Conservation (phyloP, 352 stramenopile genomes). For the Globisporangium ultimum region DNA sequence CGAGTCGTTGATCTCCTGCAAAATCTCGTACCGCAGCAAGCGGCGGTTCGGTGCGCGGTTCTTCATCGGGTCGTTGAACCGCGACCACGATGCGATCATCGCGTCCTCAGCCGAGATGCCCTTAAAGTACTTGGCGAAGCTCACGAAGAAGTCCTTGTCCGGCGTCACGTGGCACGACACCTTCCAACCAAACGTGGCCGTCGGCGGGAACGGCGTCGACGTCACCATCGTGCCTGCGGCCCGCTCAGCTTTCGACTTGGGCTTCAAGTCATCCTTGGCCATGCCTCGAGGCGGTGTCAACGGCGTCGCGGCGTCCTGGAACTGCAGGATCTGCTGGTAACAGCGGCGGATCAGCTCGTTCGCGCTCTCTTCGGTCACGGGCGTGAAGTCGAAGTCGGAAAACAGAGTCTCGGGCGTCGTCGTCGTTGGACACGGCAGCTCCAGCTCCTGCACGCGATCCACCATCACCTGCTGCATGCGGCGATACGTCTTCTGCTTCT, state of each 20-base stretch:
- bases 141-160: conserved; percentile 42
- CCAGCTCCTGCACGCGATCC: conserved; percentile 42
- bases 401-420: conserved; percentile 26
- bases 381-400: conserved; percentile 42
- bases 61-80: conserved; percentile 17
- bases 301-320: conserved; percentile 44
- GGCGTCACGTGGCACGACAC: conserved; percentile 37
- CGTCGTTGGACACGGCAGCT: conserved; percentile 32
- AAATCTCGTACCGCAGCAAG: conserved; percentile 35
- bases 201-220: conserved; percentile 28
- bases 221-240: conserved; percentile 3
- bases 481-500: conserved; percentile 20
- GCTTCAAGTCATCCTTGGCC: not conserved
- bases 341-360: conserved; percentile 52
- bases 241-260: not conserved
- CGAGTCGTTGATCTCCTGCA: conserved; percentile 50
- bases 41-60: conserved; percentile 27
- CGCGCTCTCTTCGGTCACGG: conserved; percentile 50
- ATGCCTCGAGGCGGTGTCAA: conserved; percentile 26
- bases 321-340: conserved; percentile 50
- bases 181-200: conserved; percentile 54
- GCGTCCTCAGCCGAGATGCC: conserved; percentile 35
- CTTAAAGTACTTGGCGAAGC: conserved; percentile 44
- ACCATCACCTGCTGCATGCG: conserved; percentile 24
- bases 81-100: conserved; percentile 39